Base-by-base conservation (phyloP, 1,284 basidiomycete species). In the Microbotryum saponariae region DNA sequence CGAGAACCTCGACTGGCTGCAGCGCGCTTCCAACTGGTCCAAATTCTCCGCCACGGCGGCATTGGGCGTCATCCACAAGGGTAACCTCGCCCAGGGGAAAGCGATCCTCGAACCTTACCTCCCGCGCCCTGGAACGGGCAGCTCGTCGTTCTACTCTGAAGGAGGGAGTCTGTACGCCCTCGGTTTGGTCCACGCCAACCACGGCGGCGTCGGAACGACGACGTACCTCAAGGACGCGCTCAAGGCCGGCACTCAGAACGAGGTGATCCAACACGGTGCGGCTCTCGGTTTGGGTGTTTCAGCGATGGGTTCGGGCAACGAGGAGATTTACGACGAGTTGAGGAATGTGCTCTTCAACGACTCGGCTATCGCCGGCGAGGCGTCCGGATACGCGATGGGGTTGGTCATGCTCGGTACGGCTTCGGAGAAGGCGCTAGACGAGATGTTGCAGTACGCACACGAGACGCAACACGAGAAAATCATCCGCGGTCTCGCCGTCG, bases 381-480 rank as follows among this genome's bases (percentile, higher is more conserved):
- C 88, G 6, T 84, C 91, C 37, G 93, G 93, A 21, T 94, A 90
- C 76, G 88, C 90, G 2, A 96, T 97, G 91, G 93, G 93, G 57
- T 80, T 97, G 58, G 83, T 96, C 73, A 96, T 96, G 92, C 82
- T 97, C 18, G 93, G 91, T 27, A 91, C 89, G 6, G 91, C 84
- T 20, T 85, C 84, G 58, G 79, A 80, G 51, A 85, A 83, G 48
- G 84, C 85, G 54, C 83, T 91, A 25, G 85, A 89, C 27, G 93
- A 97, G 77, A 97, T 96, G 91, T 78, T 96, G 59, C 82, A 86
- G 51, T 97, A 97, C 73, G 91, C 93, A 25, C 83, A 87, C 64
- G 93, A 97, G 74, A 97, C 93, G 1, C 90, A 93, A 72, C 93
- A 97, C 74, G 93, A 97, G 79, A 97, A 97, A 79, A 97, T 97